Base-by-base conservation (phyloP, 2,329 filamentous ascomycete genomes). In the Venturia carpophila region DNA sequence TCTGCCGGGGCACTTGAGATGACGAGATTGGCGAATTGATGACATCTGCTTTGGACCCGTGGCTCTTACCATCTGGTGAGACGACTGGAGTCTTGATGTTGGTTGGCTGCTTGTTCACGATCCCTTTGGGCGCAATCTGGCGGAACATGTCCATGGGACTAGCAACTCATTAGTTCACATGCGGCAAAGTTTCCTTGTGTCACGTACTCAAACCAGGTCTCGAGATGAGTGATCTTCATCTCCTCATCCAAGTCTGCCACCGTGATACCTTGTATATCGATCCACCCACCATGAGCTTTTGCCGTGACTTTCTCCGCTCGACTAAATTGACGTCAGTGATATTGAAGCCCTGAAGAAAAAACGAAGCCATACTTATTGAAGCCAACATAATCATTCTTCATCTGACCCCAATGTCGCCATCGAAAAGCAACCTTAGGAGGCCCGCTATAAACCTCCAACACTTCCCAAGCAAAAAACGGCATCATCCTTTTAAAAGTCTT, bases 401-500 rank as follows among this genome's bases (percentile, higher is more conserved):
- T 88, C 5, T 76, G 73, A 0, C 86, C 86, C 86, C 86, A 89
- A 72, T 89, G 87, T 5, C 86, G 78, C 86, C 86, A 89, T 69
- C 83, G 80, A 73, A 88, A 87, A 2, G 80, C 78, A 43, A 88
- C 85, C 15, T 78, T 77, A 1, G 86, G 86, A 30, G 85, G 85
- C 0, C 84, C 86, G 67, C 82, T 83, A 71, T 87, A 88, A 2
- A 89, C 85, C 72, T 88, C 86, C 19, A 87, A 72, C 1, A 89
- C 85, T 74, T 89, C 87, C 85, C 86, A 89, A 0, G 86, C 86
- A 73, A 89, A 89, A 0, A 81, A 85, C 0, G 86, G 86, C 86
- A 89, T 89, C 85, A 88, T 88, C 64, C 84, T 78, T 77, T 88
- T 88, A 74, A 89, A 89, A 0, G 84, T 84, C 78, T 88, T 88